These are phyloP conservation scores for Ophiostoma sp. DNA, from an alignment of 2,329 filamentous ascomycete species.

Conservation along the genomic window DNA sequence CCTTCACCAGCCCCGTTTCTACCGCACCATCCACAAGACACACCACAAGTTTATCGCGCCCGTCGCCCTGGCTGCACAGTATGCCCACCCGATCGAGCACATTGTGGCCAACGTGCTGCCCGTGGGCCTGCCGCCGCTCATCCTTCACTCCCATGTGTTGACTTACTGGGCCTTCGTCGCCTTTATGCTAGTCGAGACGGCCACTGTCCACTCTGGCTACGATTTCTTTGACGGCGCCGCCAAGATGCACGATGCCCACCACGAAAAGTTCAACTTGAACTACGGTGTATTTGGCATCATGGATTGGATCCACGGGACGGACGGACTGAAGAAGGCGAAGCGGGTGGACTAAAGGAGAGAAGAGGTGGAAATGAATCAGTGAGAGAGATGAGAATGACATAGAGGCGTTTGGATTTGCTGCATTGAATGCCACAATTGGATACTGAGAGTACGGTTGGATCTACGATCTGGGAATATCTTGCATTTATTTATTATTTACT, in stretches of 20 bases:
- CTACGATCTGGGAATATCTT: neutral
- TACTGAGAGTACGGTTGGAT: neutral
- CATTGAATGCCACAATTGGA: neutral
- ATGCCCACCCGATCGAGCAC: conserved; percentile 59
- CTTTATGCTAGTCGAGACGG: conserved; percentile 52
- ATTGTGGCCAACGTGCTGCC: conserved; percentile 55
- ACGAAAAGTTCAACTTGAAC: conserved; percentile 57
- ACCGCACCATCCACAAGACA: conserved; percentile 54
- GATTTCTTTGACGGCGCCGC: conserved; percentile 53
- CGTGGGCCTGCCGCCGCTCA: conserved; percentile 49
- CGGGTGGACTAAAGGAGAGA: neutral
- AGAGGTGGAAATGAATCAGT: neutral
- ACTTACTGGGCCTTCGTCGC: conserved; percentile 54
- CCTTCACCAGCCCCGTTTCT: conserved; percentile 51
- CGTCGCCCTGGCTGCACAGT: conserved; percentile 56
- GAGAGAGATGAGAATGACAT: neutral
- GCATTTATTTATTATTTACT: too few relatives aligned
- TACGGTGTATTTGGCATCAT: conserved; percentile 54
- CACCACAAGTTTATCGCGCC: conserved; percentile 59
- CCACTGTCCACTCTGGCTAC: conserved; percentile 58
- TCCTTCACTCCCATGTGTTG: conserved; percentile 51
- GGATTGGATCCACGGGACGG: conserved; percentile 58
- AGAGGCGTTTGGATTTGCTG: neutral
- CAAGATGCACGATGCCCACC: conserved; percentile 56
- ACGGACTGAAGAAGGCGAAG: conserved; percentile 11